Base-by-base conservation (phyloP, 371 early-diverging fungal species). In the Actinomucor elegans region DNA sequence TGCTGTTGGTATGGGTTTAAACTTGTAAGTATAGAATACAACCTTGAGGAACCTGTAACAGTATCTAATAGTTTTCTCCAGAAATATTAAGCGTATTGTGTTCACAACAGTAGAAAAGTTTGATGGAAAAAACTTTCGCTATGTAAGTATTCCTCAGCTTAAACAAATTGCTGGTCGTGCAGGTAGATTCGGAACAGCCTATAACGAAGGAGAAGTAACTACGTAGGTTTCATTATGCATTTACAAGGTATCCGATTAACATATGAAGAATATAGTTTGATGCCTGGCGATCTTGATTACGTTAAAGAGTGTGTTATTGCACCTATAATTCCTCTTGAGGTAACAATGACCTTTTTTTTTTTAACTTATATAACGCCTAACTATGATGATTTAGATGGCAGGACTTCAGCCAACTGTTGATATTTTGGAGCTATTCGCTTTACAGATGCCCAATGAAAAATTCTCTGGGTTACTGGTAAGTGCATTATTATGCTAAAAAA, bases 151-250 rank as follows among this genome's bases (percentile, higher is more conserved):
- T 12, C 88, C 94, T 14, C 92, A 91, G 60, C 67, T 90, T 18
- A 93, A 94, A 61, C 98, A 98, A 64, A 98, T 98, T 61, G 97
- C 90, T 27, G 98, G 98, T 5, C 81, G 97, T 18, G 98, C 97
- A 14, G 98, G 98, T 11, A 79, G 98, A 35, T 97, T 88, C 57
- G 85, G 83, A 24, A 82, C 87, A 10, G 76, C 81, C 6, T 80
- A 80, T 59, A 74, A 67, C 7, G 59, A 68, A 1, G 92, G 91
- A n/a, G 59, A 74, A 55, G 88, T 87, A 3, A 88, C 91, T 15
- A 75, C 79, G 69, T 84, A 77, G 65, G 64, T 59, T 35, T 45
- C 3, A n/a, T n/a, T n/a, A n/a, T n/a, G n/a, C 37, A 52, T 33
- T 28, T 29, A 14, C 15, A 8, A 26, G 9, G 9, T 48, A 21